Base-by-base conservation (phyloP, 176 grass and related monocot genomes). In the Avena sativa region DNA sequence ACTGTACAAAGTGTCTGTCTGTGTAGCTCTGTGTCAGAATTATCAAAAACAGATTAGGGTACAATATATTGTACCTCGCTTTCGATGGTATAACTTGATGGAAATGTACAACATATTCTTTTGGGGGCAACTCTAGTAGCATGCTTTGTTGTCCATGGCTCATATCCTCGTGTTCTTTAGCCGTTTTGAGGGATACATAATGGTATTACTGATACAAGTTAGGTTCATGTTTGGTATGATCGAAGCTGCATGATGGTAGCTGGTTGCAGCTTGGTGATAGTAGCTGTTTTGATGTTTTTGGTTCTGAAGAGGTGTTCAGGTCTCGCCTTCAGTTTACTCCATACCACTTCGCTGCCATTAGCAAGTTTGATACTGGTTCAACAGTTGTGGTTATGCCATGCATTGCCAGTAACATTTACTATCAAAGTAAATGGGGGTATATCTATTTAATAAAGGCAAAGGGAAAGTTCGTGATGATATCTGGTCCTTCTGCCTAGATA, bases 401-500 rank as follows among this genome's bases (percentile, higher is more conserved):
- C 30, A 30, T 53, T 43, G 15, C 46, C 66, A 71, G 30, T 47
- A 36, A 8, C 32, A 26, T 71, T 25, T 36, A 47, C 55, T 20
- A 14, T 65, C 34, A 40, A 75, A 67, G 10, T 43, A 79, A 71
- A 84, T n/a, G 46, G 61, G 61, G 10, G 10, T 34, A 58, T 43
- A 23, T 15, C 4, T 57, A 44, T 56, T 56, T 71, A 17, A 15
- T 4, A 76, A 70, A 12, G 23, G 36, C 9, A n/a, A 59, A 75
- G 47, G 47, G 52, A 82, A 81, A 65, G 50, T 50, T 51, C 0
- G 9, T 40, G 1, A 49, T 52, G 51, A 26, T 48, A 71, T 82
- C 72, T 76, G 69, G 83, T 81, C 76, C 59, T 89, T 21, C 48
- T 76, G 71, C 38, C 70, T 58, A 28, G 62, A 69, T 81, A 86